Evolutionary conservation across 139 green algal genomes (phyloP).

Genomic region (Chlorella sp.): DNA sequence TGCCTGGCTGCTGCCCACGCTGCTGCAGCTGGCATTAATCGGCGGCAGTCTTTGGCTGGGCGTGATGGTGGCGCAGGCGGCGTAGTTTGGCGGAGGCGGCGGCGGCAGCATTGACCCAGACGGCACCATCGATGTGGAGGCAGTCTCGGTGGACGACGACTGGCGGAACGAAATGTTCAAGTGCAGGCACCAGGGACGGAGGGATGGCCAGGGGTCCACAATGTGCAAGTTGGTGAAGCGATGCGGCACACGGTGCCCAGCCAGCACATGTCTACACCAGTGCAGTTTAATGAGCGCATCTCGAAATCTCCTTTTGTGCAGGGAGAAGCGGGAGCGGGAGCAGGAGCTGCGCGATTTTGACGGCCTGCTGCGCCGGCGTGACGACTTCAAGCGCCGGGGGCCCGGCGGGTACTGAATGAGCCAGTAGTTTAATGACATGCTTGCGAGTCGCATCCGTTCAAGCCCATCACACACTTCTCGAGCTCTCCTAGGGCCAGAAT

Average conservation of each 20-base stretch:
- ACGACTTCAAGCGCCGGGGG: slow-evolving; percentile 17
- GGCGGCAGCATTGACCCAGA: neutral
- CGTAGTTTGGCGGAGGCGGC: neutral
- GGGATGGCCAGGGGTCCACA: too few relatives aligned
- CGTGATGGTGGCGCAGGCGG: neutral
- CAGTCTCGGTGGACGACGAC: neutral
- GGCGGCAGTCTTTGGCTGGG: slow-evolving; percentile 35
- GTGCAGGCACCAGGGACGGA: neutral
- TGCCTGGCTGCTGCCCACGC: slow-evolving; percentile 14
- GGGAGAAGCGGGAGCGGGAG: slow-evolving; percentile 32
- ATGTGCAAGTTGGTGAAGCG: too few relatives aligned
- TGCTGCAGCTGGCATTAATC: slow-evolving; percentile 33
- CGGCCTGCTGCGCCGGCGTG: slow-evolving; percentile 28
- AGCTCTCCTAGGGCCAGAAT: neutral
- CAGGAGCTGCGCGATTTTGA: slow-evolving; percentile 43
- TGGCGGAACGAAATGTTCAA: slow-evolving; percentile 7
- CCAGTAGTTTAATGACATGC: too few relatives aligned
- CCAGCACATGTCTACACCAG: too few relatives aligned
- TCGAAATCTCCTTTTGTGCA: neutral
- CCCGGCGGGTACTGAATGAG: neutral
- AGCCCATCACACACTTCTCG: too few relatives aligned
- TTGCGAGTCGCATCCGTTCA: too few relatives aligned
- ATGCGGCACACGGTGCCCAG: too few relatives aligned
- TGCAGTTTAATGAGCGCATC: too few relatives aligned
- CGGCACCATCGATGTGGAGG: slow-evolving; percentile 36